phyloP scores from a whole-genome alignment of 2,329 filamentous ascomycete genomes.

The Aspergillus novoparasiticus region DNA sequence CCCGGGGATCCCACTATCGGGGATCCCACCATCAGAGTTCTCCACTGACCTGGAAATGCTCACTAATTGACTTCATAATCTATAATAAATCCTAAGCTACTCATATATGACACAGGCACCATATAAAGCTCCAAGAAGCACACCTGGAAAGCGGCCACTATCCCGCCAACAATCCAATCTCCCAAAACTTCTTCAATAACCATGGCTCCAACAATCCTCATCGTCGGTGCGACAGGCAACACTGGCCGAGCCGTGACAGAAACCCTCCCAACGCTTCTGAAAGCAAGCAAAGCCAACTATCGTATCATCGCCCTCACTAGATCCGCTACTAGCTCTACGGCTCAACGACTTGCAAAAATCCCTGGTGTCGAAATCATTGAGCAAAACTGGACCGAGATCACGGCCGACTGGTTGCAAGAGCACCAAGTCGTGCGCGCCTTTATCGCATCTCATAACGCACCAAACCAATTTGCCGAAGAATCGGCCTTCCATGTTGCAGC shows the following conservation, averaged over 20 bases:
- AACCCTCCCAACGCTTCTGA: slow-evolving; percentile 28
- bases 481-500: slow-evolving; percentile 39
- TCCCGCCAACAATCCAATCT: no score
- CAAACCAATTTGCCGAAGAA: slow-evolving; percentile 46
- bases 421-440: slow-evolving; percentile 41
- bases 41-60: no score
- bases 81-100: no score
- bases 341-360: slow-evolving; percentile 32
- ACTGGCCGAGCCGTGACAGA: slow-evolving; percentile 34
- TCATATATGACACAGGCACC: no score
- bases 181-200: no score
- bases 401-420: slow-evolving; percentile 43
- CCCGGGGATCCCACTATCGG: no score
- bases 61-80: no score
- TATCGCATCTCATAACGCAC: slow-evolving; percentile 43
- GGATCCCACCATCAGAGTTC: no score
- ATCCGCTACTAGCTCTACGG: slow-evolving; percentile 23
- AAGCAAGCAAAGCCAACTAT: slow-evolving; percentile 17
- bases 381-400: slow-evolving; percentile 42
- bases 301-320: slow-evolving; percentile 38
- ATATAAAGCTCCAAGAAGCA: no score
- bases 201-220: slow-evolving; percentile 40
- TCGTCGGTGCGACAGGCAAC: slow-evolving; percentile 45
- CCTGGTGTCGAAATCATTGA: slow-evolving; percentile 40
- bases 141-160: no score